Conservation (phyloP, 331 rosid genomes). For the Malus hybrid region DNA sequence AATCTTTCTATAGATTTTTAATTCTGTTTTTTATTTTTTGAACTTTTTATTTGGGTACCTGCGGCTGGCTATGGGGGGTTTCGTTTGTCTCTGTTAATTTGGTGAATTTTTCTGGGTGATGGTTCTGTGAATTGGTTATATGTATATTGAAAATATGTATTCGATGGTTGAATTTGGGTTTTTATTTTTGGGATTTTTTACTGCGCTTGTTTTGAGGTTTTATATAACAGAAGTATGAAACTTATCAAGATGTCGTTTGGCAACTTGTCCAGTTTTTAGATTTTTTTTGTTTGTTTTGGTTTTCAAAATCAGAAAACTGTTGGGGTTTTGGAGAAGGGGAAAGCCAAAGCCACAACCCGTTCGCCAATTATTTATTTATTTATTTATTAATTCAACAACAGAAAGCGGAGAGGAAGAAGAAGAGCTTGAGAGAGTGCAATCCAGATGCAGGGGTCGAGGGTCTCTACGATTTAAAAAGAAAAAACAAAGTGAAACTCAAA, state of each 20-base stretch:
- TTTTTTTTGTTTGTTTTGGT: neutral
- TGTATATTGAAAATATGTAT: neutral
- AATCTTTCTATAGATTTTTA: too few species aligned
- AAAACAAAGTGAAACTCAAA: too few species aligned
- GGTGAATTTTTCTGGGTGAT: neutral
- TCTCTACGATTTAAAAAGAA: neutral
- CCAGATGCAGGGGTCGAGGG: neutral
- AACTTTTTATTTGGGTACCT: neutral
- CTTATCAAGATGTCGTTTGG: neutral
- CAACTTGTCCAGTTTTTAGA: neutral
- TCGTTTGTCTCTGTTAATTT: neutral
- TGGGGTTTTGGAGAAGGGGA: neutral
- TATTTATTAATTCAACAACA: neutral
- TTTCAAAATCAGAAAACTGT: neutral
- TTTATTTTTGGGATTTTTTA: neutral
- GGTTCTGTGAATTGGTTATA: neutral
- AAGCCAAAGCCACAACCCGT: neutral
- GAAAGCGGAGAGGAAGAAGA: neutral
- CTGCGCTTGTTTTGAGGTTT: neutral
- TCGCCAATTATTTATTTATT: neutral
- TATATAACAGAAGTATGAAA: neutral
- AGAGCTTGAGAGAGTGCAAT: neutral
- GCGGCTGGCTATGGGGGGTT: neutral
- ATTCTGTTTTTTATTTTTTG: neutral
- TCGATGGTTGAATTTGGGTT: neutral